Evolutionary conservation across 2,329 filamentous ascomycete species (phyloP).

Genomic region (Xylogone sp.): DNA sequence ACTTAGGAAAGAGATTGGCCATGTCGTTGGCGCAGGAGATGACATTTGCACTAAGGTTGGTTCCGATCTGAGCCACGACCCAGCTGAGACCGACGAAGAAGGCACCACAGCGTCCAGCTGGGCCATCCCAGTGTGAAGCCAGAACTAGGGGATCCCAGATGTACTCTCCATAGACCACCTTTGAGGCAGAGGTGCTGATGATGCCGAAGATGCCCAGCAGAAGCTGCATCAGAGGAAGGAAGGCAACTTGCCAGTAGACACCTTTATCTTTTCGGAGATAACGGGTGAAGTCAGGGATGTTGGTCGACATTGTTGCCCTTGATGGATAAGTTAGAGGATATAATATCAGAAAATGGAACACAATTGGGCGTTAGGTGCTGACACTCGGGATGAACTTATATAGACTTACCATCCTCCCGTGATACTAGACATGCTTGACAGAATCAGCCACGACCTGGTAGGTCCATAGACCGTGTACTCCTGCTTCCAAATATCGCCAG

Average conservation of each 20-base stretch:
- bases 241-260: conserved; percentile 23
- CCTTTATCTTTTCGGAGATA: conserved; percentile 21
- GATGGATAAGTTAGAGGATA: not conserved
- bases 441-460: conserved; percentile 20
- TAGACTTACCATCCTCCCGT: conserved; percentile 19
- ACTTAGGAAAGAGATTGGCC: conserved; percentile 45
- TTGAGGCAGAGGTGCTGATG: conserved; percentile 24
- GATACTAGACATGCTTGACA: conserved; percentile 20
- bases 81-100: conserved; percentile 28
- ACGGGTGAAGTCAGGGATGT: conserved; percentile 28
- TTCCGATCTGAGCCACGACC: conserved; percentile 29
- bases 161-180: conserved; percentile 27
- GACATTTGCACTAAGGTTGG: conserved; percentile 38
- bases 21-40: conserved; percentile 32
- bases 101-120: conserved; percentile 23
- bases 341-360: too few relatives aligned
- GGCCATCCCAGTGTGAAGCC: conserved; percentile 19
- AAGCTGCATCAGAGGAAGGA: conserved; percentile 23
- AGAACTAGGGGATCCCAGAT: conserved; percentile 27
- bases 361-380: too few relatives aligned
- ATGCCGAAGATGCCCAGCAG: conserved; percentile 25
- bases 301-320: conserved; percentile 15
- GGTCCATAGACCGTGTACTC: conserved; percentile 16
- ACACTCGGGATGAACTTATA: not conserved
- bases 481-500: conserved; percentile 21